Percentiles rank a stretch among this genome's conserved stretches.
Conservation (phyloP, 1,284 basidiomycete species). For the Sphaerobolus stellatus region DNA sequence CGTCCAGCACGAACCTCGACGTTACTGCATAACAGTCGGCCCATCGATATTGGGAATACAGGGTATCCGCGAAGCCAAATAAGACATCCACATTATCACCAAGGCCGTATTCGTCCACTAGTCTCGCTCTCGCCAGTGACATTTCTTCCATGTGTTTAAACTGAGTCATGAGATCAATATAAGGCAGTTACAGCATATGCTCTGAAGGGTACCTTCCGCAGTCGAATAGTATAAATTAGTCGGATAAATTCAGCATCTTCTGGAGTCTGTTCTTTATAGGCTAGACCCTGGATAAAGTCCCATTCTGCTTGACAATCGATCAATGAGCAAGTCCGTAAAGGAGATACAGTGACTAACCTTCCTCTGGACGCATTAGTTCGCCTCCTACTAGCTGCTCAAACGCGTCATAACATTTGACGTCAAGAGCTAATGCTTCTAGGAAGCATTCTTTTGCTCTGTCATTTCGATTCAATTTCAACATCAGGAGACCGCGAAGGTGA, state of each 20-base stretch:
- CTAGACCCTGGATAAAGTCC: conserved; percentile 87
- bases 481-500: conserved; percentile 87
- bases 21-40: conserved; percentile 93
- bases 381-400: conserved; percentile 89
- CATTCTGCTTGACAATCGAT: conserved; percentile 69
- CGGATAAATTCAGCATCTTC: conserved; percentile 89
- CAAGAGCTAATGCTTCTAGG: conserved; percentile 90
- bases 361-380: conserved; percentile 90
- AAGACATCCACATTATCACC: conserved; percentile 91
- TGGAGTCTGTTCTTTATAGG: conserved; percentile 79
- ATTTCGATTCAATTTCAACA: conserved; percentile 89
- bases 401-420: conserved; percentile 97
- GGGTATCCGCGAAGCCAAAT: conserved; percentile 87
- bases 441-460: conserved; percentile 91
- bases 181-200: conserved; percentile 10
- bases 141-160: conserved; percentile 84
- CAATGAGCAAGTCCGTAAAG: conserved; percentile 7
- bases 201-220: conserved; percentile 64
- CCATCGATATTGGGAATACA: conserved; percentile 88
- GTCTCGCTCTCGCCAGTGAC: conserved; percentile 65
- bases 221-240: conserved; percentile 86
- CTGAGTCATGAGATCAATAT: conserved; percentile 23
- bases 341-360: conserved; percentile 56
- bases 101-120: conserved; percentile 78
- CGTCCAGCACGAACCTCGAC: conserved; percentile 52